Evolutionary conservation across 176 grass and related monocot species (phyloP).

Genomic region (Hordeum marinum): DNA sequence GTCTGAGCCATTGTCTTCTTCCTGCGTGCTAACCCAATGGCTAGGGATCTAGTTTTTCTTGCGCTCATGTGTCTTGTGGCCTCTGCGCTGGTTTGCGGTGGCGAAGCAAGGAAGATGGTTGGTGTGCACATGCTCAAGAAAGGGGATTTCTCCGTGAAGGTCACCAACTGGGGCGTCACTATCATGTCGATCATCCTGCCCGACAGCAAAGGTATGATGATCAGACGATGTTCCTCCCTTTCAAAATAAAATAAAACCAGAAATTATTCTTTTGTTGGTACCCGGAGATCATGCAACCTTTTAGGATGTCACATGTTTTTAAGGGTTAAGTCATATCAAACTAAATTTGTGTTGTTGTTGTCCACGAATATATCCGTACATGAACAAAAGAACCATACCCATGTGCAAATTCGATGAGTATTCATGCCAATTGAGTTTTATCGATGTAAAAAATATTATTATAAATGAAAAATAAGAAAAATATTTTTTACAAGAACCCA

Average conservation of each 20-base stretch:
- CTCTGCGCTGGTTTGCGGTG: not conserved
- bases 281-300: not conserved
- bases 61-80: conserved; percentile 31
- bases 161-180: conserved; percentile 75
- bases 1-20: not conserved
- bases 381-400: not conserved
- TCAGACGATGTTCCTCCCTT: not conserved
- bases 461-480: not conserved
- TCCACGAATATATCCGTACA: not conserved
- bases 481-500: not conserved
- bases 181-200: conserved; percentile 61
- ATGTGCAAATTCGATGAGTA: not conserved
- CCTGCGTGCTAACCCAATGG: conserved; percentile 14
- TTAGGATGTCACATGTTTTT: too few species aligned
- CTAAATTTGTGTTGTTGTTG: not conserved
- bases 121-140: conserved; percentile 63
- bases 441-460: not conserved
- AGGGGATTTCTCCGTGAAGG: conserved; percentile 66
- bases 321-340: not conserved
- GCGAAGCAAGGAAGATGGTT: conserved; percentile 38
- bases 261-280: not conserved
- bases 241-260: not conserved
- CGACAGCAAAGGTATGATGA: conserved; percentile 52
- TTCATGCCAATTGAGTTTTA: not conserved
- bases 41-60: conserved; percentile 15